Percentiles rank a stretch among this genome's conserved stretches.
Evolutionary conservation across 2,329 filamentous ascomycete genomes (phyloP).

Genomic region (Pseudogymnoascus sp.): DNA sequence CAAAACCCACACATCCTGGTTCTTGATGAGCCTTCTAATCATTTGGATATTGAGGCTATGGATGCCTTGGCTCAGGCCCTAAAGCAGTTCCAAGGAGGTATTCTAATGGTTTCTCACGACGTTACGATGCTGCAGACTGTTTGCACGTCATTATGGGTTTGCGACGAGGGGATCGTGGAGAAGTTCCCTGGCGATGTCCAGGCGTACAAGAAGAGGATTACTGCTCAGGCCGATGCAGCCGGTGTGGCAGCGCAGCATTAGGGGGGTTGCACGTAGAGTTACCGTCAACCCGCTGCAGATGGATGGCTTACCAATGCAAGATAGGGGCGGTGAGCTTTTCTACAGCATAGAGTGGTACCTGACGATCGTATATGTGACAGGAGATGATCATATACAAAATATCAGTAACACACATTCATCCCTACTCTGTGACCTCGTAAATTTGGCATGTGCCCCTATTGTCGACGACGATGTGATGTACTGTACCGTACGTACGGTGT

Average conservation of each 20-base stretch:
- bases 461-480: background rate
- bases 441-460: conserved; percentile 1
- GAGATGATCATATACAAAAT: background rate
- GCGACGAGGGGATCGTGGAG: conserved; percentile 86
- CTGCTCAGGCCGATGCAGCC: conserved; percentile 75
- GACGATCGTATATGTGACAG: background rate
- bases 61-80: conserved; percentile 83
- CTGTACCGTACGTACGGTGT: background rate
- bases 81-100: conserved; percentile 81
- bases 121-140: conserved; percentile 98
- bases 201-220: conserved; percentile 95
- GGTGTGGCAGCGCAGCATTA: conserved; percentile 71
- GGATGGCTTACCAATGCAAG: background rate
- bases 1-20: conserved; percentile 95
- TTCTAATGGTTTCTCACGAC: conserved; percentile 98
- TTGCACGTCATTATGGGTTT: conserved; percentile 92
- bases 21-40: conserved; percentile 96
- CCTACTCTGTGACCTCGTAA: background rate
- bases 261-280: background rate
- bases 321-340: background rate
- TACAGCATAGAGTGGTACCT: background rate
- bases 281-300: background rate
- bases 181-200: conserved; percentile 94
- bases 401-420: conserved; percentile 5
- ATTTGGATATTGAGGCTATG: conserved; percentile 98